Evolutionary conservation across 2,329 filamentous ascomycete species (phyloP), one percentile per base, ranked within the genome.

Genomic region (Aspergillus uvarum): DNA sequence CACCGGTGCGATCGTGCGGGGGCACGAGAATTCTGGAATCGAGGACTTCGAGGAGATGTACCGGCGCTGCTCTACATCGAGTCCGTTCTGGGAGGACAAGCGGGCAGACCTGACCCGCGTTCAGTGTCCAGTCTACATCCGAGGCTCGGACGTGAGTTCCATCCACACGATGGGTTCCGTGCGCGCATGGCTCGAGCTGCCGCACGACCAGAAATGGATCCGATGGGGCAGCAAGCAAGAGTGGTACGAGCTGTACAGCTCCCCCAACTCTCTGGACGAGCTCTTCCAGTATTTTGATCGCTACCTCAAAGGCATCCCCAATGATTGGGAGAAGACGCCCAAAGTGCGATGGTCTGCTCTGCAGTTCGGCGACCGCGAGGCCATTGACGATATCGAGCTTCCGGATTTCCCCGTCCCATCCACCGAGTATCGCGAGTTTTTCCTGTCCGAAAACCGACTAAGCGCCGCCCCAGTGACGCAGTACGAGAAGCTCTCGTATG

Each of bases 241-340:
- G 58, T 82, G 79, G 80, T 76, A 76, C 57, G 80, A 82, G 53
- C 63, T 81, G 2, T 82, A 75, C 59, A 70, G 68, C 53, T 66
- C 70, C 8, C 64, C 66, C 0, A 66, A 76, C 24, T 68, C 72
- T 2, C 69, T 67, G 11, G 67, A 74, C 1, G 79, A 82, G 54
- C 70, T 82, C 0, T 60, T 69, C 6, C 58, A 62, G 0, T 83
- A 80, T 68, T 83, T 83, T 56, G 80, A 83, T 55, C 67, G 65
- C 2, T 84, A 78, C 58, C 69, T 82, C 16, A 79, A 77, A 32
- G 76, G 70, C 0, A 68, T 71, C 0, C 59, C 78, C 0, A 83
- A 83, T 56, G 77, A 67, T 16, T 83, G 79, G 79, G 77, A 81
- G 60, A 71, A 75, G 48, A 83, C 80, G 0, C 79, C 81, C 0